A percentile compares a stretch with the other conserved stretches of the same genome.
These are phyloP conservation scores for Xerocomus brunneocitrinus DNA, from an alignment of 768 basidiomycete species.

Conservation along the genomic window DNA sequence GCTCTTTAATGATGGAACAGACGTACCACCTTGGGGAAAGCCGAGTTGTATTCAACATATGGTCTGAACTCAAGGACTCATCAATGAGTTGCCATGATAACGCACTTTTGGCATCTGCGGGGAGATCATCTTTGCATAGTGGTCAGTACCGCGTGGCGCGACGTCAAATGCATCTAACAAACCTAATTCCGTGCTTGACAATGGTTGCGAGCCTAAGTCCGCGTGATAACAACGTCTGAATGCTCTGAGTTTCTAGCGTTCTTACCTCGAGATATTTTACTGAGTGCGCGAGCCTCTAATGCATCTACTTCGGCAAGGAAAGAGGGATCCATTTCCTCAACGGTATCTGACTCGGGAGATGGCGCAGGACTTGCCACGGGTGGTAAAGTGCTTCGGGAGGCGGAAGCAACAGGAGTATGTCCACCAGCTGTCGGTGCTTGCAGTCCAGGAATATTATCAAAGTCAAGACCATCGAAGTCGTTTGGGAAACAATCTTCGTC, in stretches of 20 bases:
- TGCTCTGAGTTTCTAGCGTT: not conserved
- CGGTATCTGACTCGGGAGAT: conserved; percentile 1
- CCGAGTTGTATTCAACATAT: not conserved
- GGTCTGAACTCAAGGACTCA: not conserved
- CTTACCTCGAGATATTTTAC: conserved; percentile 10
- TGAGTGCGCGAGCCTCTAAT: conserved; percentile 37
- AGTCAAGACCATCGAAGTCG: conserved; percentile 47
- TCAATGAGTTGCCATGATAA: not conserved
- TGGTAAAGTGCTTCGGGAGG: not conserved
- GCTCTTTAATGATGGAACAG: not conserved
- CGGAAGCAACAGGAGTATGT: not conserved
- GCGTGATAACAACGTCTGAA: not conserved
- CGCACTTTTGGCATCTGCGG: conserved; percentile 5
- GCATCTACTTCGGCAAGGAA: conserved; percentile 41
- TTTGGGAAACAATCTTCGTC: conserved; percentile 55
- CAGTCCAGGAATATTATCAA: conserved; percentile 36
- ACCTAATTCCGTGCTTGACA: not conserved
- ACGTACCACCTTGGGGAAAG: conserved; percentile 18
- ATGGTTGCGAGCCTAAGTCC: not conserved
- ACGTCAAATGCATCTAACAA: not conserved
- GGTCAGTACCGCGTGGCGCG: not conserved
- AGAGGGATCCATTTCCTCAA: conserved; percentile 20
- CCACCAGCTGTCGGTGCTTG: conserved; percentile 10
- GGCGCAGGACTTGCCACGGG: conserved; percentile 11
- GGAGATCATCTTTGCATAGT: conserved; percentile 6